These are phyloP conservation scores for Plasmodium sp. DNA, from an alignment of 169 alveolate genomes.

Conservation along the genomic window DNA sequence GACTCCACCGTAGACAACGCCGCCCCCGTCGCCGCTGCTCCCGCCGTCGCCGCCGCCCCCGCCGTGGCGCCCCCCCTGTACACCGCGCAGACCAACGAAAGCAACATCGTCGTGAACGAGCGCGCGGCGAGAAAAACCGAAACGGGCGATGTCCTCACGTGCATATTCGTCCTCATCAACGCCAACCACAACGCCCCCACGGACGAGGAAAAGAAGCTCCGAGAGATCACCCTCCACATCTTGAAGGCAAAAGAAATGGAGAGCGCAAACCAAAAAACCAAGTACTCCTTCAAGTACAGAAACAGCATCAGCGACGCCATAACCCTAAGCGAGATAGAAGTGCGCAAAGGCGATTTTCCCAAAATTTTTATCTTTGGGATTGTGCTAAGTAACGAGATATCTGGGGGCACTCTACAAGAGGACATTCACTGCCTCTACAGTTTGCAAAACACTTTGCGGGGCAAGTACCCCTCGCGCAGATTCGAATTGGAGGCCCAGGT, in stretches of 20 bases:
- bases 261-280: neutral
- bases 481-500: conserved; percentile 21
- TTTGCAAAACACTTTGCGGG: conserved; percentile 10
- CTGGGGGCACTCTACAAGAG: conserved; percentile 6
- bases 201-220: conserved; percentile 55
- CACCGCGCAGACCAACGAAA: neutral
- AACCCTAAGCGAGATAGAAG: conserved; percentile 51
- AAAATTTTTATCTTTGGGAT: conserved; percentile 38
- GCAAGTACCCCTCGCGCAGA: conserved; percentile 10
- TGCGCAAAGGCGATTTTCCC: conserved; percentile 14
- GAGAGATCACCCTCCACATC: conserved; percentile 37
- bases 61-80: neutral
- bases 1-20: too few relatives aligned
- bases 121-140: neutral
- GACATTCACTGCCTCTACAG: conserved; percentile 24
- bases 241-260: conserved; percentile 33
- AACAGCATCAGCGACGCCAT: conserved; percentile 62
- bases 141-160: neutral
- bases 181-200: neutral
- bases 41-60: neutral
- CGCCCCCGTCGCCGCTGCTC: neutral
- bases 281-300: conserved; percentile 42
- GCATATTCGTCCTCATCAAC: conserved; percentile 36
- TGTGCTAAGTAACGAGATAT: conserved; percentile 41
- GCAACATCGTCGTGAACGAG: neutral